phyloP scores from a whole-genome alignment of 2,329 filamentous ascomycete species.

The Bipolaris sorokiniana region DNA sequence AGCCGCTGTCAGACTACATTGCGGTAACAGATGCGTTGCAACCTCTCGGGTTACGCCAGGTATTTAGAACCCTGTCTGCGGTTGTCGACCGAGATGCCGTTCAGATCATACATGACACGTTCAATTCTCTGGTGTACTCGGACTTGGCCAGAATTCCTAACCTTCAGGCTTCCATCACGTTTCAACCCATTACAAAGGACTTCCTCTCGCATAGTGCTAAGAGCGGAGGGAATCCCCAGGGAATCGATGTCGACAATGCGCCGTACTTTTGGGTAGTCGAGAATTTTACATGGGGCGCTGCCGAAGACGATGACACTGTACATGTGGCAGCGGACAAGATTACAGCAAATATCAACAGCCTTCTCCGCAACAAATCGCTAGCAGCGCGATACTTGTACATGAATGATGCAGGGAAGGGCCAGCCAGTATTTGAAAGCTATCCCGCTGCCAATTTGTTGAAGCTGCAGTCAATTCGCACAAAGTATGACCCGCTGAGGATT shows the following conservation, averaged over 20 bases:
- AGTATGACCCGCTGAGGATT: constrained; percentile 40
- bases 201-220: constrained; percentile 21
- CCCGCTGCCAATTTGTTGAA: constrained; percentile 36
- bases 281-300: constrained; percentile 19
- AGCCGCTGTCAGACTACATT: constrained; percentile 21
- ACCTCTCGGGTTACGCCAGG: constrained; percentile 22
- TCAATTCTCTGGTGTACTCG: constrained; percentile 13
- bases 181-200: constrained; percentile 30
- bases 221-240: constrained; percentile 30
- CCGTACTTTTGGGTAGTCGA: constrained; percentile 29
- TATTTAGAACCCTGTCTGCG: constrained; percentile 23
- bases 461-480: constrained; percentile 36
- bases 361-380: constrained; percentile 5
- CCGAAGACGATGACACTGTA: constrained; percentile 16
- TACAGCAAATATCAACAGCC: constrained; percentile 14
- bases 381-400: constrained; percentile 23
- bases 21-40: constrained; percentile 18
- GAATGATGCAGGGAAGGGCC: constrained; percentile 37
- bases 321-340: constrained; percentile 15
- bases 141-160: constrained; percentile 10
- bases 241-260: constrained; percentile 18
- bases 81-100: constrained; percentile 24
- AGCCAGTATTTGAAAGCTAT: constrained; percentile 37
- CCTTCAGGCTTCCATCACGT: constrained; percentile 22
- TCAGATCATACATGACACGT: constrained; percentile 23